Evolutionary conservation across 306 rosid species (phyloP).

Genomic region (Prunus salicina): DNA sequence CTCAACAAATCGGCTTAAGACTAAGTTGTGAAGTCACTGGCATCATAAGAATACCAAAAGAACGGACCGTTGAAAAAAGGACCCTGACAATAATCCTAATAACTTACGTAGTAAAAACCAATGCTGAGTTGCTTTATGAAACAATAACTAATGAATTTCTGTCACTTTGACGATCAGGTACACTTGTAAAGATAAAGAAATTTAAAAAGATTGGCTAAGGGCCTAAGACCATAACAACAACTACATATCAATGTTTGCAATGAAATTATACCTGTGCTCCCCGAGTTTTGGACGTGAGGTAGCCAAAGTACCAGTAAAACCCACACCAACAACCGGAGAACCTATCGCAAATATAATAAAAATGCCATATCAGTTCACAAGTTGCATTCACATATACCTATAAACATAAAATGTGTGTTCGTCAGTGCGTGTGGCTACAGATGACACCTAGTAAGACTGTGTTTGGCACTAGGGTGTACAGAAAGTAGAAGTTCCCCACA

Average conservation of each 20-base stretch:
- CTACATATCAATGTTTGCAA: not conserved
- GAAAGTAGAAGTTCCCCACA: not conserved
- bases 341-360: constrained; percentile 45
- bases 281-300: constrained; percentile 61
- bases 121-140: not conserved
- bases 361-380: constrained; percentile 16
- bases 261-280: constrained; percentile 67
- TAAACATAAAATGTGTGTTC: not conserved
- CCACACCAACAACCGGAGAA: constrained; percentile 82
- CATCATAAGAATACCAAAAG: not conserved
- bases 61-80: not conserved
- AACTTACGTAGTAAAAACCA: too few relatives aligned
- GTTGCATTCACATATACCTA: not conserved
- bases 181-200: not conserved
- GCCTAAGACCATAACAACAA: not conserved
- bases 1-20: not conserved
- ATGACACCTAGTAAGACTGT: not conserved
- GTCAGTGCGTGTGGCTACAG: not conserved
- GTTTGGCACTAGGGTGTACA: not conserved
- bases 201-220: not conserved
- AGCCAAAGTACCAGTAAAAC: constrained; percentile 81
- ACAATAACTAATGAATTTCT: not conserved
- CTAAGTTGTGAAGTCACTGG: not conserved
- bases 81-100: not conserved
- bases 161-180: not conserved